Percentiles rank a stretch among this genome's conserved stretches.
phyloP scores from a whole-genome alignment of 192 early-diverging fungal genomes.

The Rhizoclosmatium sp. region DNA sequence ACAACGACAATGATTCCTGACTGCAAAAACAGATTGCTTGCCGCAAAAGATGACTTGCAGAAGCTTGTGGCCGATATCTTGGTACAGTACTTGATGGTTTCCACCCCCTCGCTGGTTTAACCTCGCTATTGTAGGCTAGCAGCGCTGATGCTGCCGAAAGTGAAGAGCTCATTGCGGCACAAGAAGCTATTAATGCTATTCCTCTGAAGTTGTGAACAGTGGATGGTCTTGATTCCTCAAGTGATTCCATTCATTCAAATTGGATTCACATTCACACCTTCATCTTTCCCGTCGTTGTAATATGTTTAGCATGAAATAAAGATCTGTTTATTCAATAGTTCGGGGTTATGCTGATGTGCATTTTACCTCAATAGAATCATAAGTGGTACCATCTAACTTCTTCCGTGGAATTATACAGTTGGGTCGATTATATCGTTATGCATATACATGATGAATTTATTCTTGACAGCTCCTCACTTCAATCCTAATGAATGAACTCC shows the following conservation, averaged over 20 bases:
- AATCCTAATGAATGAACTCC: not conserved
- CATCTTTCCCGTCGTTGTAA: too few species aligned
- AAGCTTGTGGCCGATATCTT: slow-evolving; percentile 25
- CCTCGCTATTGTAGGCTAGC: not conserved
- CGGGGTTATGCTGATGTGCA: too few species aligned
- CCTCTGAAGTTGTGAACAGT: not conserved
- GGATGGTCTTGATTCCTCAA: too few species aligned
- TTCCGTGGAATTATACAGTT: too few species aligned
- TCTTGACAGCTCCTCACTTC: not conserved
- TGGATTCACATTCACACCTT: too few species aligned
- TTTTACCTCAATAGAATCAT: too few species aligned
- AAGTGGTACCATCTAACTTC: too few species aligned
- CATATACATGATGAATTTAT: too few species aligned
- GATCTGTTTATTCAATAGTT: too few species aligned
- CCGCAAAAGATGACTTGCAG: slow-evolving; percentile 50
- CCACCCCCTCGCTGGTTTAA: slow-evolving; percentile 3
- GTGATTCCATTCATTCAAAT: too few species aligned
- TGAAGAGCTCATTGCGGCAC: slow-evolving; percentile 36
- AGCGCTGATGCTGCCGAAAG: slow-evolving; percentile 23
- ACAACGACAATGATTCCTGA: slow-evolving; percentile 59
- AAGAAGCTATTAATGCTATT: slow-evolving; percentile 25
- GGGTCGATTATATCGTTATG: too few species aligned
- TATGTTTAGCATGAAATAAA: too few species aligned
- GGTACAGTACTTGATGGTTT: slow-evolving; percentile 4
- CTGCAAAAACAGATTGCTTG: slow-evolving; percentile 37